Base-by-base conservation (phyloP, 768 basidiomycete species). In the Lentinus brumalis region DNA sequence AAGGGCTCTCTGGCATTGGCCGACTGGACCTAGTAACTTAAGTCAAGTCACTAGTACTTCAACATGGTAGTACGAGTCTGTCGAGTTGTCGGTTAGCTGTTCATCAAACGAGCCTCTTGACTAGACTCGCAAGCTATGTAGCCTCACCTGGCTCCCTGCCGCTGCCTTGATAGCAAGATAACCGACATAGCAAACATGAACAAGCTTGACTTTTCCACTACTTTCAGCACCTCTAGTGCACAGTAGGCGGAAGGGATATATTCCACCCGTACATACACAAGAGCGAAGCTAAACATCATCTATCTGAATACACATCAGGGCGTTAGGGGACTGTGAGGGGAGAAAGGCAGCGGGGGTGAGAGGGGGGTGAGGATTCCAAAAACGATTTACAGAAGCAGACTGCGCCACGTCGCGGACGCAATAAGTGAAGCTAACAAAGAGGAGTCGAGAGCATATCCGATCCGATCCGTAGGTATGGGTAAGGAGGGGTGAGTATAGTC, bases 231-330 rank as follows among this genome's bases (percentile, higher is more conserved):
- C 21, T 26, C 41, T 7, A 14, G 41, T n/a, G 41, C 41, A 42
- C 41, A 42, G 41, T 42, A 45, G 21, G 44, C 44, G 44, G 44
- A 45, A 45, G 14, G 53, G 53, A 60, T 61, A 51, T 56, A 61
- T 56, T 61, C 60, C 60, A 56, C 41, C 49, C 38, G n/a, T 56
- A 61, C 60, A 51, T 61, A 56, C 54, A 61, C 54, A 61, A 61
- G 53, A 61, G 18, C 21, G 11, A 46, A 56, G 26, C 31, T 38
- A 38, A 42, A 9, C 16, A 18, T 16, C n/a, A 39, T 2, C 32
- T n/a, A 39, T 45, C 44, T 45, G 35, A 16, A 21, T 53, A 39
- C 53, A 59, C 49, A 44, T 53, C 53, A 45, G 29, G 51, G 31
- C 44, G 44, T 26, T 11, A 32, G 15, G 45, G 29, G 44, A 30